Conservation (phyloP, 495 filamentous ascomycete genomes). For the Lentithecium fluviatile region DNA sequence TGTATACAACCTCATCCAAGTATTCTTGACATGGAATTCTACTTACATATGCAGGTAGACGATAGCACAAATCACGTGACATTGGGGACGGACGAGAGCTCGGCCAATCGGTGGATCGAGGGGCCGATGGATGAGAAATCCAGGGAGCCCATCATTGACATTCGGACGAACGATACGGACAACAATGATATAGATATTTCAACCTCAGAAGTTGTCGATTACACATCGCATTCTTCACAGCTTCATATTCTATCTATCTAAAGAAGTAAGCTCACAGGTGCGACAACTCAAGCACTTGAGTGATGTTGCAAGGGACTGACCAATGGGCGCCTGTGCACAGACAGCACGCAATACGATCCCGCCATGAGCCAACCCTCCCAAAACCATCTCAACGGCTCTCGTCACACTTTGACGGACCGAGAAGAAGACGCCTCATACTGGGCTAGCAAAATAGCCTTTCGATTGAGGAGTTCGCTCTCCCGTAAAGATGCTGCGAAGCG, state of each 20-base stretch:
- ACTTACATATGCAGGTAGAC: too few species aligned
- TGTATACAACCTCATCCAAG: too few species aligned
- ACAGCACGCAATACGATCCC: constrained; percentile 24
- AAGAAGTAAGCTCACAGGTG: not conserved
- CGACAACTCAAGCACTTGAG: too few species aligned
- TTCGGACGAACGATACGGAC: constrained; percentile 10
- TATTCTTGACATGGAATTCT: too few species aligned
- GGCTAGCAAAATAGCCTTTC: not conserved
- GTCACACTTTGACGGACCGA: not conserved
- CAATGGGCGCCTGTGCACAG: constrained; percentile 19
- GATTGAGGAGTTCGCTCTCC: not conserved
- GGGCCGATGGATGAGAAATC: not conserved
- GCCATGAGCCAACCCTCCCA: constrained; percentile 8
- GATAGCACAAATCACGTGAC: not conserved
- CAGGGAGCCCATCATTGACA: not conserved
- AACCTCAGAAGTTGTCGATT: not conserved
- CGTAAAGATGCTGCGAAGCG: constrained; percentile 1
- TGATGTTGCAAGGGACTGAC: not conserved
- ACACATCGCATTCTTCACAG: too few species aligned
- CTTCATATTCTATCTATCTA: too few species aligned
- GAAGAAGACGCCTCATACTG: not conserved
- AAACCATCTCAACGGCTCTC: not conserved
- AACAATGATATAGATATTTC: not conserved
- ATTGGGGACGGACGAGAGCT: not conserved
- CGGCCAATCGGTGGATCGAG: not conserved